Evolutionary conservation across 202 grass and related monocot genomes (phyloP).

Genomic region (Zoysia matrella): DNA sequence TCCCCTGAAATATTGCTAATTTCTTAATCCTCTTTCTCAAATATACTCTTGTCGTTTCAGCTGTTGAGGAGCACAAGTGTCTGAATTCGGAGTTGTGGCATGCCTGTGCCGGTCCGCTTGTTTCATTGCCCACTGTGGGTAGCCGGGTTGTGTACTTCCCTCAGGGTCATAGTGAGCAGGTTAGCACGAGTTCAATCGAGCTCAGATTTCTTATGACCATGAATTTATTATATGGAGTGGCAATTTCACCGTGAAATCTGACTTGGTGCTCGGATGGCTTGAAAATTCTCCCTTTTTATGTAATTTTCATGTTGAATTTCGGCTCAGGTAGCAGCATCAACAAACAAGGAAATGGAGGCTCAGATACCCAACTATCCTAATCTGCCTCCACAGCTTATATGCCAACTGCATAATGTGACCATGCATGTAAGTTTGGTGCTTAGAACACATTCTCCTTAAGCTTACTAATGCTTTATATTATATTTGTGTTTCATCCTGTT

Average conservation of each 20-base stretch:
- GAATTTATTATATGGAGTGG: not conserved
- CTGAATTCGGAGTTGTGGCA: conserved; percentile 99
- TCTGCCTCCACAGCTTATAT: conserved; percentile 91
- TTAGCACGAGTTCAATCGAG: conserved; percentile 33
- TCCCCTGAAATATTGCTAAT: not conserved
- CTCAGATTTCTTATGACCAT: conserved; percentile 15
- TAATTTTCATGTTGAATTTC: conserved; percentile 35
- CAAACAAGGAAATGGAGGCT: conserved; percentile 94
- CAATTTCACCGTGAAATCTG: not conserved
- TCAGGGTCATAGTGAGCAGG: conserved; percentile 98
- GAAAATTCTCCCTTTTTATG: not conserved
- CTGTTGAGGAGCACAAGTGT: conserved; percentile 81
- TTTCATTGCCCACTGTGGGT: conserved; percentile 84
- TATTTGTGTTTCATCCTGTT: conserved; percentile 15
- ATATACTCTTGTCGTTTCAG: conserved; percentile 45
- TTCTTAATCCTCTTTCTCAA: not conserved
- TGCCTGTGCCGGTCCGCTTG: conserved; percentile 95
- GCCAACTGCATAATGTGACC: conserved; percentile 96
- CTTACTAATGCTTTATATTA: conserved; percentile 1
- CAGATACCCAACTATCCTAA: conserved; percentile 96
- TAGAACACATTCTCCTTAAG: not conserved
- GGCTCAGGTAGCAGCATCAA: conserved; percentile 87
- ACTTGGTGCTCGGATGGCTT: not conserved
- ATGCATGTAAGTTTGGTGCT: conserved; percentile 78
- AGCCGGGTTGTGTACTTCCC: conserved; percentile 95